Evolutionary conservation across 2,329 filamentous ascomycete genomes (phyloP).

Genomic region (Zasmidium angulare): DNA sequence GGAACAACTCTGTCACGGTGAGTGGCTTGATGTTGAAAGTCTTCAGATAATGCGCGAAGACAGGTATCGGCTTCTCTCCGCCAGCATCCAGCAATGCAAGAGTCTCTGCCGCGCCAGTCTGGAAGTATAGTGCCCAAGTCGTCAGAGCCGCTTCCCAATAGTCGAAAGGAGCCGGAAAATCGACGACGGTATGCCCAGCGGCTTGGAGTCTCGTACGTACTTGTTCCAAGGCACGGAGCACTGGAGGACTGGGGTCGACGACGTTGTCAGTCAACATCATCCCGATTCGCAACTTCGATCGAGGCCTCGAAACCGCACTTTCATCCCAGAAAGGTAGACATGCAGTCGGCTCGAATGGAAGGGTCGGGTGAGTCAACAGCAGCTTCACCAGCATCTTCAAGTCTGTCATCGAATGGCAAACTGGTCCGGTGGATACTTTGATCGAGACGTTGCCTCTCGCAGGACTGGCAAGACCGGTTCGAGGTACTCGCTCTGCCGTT

Average conservation of each 20-base stretch:
- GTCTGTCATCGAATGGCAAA: constrained; percentile 48
- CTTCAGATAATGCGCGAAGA: constrained; percentile 12
- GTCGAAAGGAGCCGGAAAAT: constrained; percentile 34
- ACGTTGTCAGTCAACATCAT: constrained; percentile 58
- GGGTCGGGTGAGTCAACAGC: constrained; percentile 50
- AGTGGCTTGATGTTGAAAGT: constrained; percentile 13
- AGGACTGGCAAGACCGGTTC: constrained; percentile 38
- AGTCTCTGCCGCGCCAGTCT: constrained; percentile 14
- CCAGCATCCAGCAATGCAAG: constrained; percentile 6
- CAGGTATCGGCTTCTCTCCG: constrained; percentile 7
- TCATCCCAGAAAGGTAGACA: constrained; percentile 56
- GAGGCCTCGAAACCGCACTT: background rate
- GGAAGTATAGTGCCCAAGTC: constrained; percentile 14
- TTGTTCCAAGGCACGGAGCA: constrained; percentile 55
- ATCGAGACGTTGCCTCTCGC: constrained; percentile 48
- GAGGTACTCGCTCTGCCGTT: constrained; percentile 44
- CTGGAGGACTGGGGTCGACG: constrained; percentile 59
- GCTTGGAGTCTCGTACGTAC: constrained; percentile 52
- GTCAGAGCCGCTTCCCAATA: constrained; percentile 14
- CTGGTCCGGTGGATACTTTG: constrained; percentile 53
- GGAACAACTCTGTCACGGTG: constrained; percentile 13
- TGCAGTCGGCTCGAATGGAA: constrained; percentile 55
- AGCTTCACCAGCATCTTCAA: constrained; percentile 41
- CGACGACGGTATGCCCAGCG: constrained; percentile 55
- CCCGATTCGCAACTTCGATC: constrained; percentile 53